Percentiles rank a stretch among this genome's conserved stretches.
Evolutionary conservation across 148 eudicot species (phyloP).

Genomic region (Dysphania ambrosioides): DNA sequence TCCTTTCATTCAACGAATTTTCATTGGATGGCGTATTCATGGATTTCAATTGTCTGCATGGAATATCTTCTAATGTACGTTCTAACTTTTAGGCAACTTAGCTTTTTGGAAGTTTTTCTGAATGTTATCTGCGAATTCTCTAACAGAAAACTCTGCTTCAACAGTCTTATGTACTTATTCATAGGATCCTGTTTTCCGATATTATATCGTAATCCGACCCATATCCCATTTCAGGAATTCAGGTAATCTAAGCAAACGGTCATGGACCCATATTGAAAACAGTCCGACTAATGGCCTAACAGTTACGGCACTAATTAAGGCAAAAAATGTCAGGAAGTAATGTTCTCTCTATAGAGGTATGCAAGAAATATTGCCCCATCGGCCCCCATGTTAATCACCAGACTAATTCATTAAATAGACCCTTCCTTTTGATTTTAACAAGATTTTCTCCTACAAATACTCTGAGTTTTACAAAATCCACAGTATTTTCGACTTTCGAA

Average conservation of each 20-base stretch:
- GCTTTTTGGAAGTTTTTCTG: background rate
- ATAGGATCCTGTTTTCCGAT: background rate
- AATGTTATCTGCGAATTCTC: background rate
- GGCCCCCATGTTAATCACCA: too few species aligned
- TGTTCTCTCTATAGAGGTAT: too few species aligned
- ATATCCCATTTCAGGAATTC: background rate
- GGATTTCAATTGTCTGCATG: background rate
- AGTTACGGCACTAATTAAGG: too few species aligned
- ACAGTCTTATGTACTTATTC: background rate
- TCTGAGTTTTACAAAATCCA: too few species aligned
- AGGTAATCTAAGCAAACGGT: background rate
- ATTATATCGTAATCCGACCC: background rate
- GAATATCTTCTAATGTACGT: background rate
- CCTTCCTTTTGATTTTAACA: too few species aligned
- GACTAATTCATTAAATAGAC: too few species aligned
- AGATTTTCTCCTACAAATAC: too few species aligned
- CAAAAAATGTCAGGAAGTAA: too few species aligned
- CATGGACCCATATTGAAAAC: too few species aligned
- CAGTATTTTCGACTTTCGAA: too few species aligned
- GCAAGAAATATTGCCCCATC: too few species aligned
- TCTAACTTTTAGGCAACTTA: background rate
- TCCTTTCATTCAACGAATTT: background rate
- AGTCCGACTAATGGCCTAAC: background rate
- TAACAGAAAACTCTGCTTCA: background rate
- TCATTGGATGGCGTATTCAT: constrained; percentile 1